These are phyloP conservation scores for Nicotiana noctiflora DNA, from an alignment of 257 asterid species.

Conservation along the genomic window DNA sequence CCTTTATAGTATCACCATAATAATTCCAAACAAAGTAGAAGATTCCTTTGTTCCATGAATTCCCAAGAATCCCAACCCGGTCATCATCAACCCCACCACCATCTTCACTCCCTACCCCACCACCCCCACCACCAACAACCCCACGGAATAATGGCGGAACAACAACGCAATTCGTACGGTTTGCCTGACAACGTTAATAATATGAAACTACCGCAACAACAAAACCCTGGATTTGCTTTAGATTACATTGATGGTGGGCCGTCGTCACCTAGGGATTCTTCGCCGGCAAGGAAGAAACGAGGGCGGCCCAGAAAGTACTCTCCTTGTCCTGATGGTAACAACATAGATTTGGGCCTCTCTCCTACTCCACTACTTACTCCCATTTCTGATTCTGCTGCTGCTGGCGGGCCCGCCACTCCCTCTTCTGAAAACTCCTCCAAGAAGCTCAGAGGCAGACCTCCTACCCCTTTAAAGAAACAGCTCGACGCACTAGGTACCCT, in stretches of 20 bases:
- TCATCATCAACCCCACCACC: constrained; percentile 25
- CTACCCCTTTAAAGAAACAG: constrained; percentile 42
- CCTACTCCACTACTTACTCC: constrained; percentile 41
- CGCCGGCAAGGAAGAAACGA: constrained; percentile 62
- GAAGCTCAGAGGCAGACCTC: constrained; percentile 43
- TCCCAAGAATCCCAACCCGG: constrained; percentile 30
- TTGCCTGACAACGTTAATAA: constrained; percentile 17
- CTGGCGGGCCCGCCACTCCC: constrained; percentile 24
- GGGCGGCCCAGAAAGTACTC: constrained; percentile 89
- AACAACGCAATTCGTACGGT: constrained; percentile 32
- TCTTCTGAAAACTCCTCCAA: constrained; percentile 27
- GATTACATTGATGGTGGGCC: constrained; percentile 46
- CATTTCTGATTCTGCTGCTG: constrained; percentile 27
- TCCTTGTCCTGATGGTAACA: constrained; percentile 45
- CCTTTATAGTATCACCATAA: background rate
- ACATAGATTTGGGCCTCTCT: constrained; percentile 69
- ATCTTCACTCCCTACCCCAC: constrained; percentile 11
- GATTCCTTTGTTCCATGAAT: constrained; percentile 28
- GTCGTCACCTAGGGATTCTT: constrained; percentile 36
- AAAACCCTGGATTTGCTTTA: constrained; percentile 41
- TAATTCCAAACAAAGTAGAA: background rate
- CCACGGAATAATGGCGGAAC: constrained; percentile 20
- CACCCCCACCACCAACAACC: constrained; percentile 11
- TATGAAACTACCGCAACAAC: constrained; percentile 20
- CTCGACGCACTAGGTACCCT: constrained; percentile 33